Evolutionary conservation across 2,329 filamentous ascomycete genomes (phyloP).

Genomic region (Colletotrichum eremochloae): DNA sequence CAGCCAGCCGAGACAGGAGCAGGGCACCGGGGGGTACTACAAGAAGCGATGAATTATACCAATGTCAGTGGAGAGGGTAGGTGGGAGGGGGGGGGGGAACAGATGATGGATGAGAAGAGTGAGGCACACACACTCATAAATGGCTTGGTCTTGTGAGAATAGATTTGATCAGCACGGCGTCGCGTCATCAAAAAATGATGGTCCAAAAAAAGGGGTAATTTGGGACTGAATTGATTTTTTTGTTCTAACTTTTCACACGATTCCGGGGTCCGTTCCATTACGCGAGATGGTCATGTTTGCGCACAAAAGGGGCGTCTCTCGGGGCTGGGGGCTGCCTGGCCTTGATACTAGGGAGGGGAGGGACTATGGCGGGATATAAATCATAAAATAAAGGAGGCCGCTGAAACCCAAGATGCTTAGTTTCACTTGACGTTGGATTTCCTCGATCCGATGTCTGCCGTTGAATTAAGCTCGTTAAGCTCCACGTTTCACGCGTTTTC

Average conservation of each 20-base stretch:
- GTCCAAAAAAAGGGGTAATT: slow-evolving; percentile 29
- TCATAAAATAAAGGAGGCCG: not conserved
- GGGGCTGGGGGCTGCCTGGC: too few relatives aligned
- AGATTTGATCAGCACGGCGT: slow-evolving; percentile 33
- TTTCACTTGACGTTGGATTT: too few relatives aligned
- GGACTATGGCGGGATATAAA: too few relatives aligned
- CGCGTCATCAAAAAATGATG: slow-evolving; percentile 30
- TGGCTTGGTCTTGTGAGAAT: slow-evolving; percentile 17
- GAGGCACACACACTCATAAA: not conserved
- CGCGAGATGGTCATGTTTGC: not conserved
- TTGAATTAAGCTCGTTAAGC: not conserved
- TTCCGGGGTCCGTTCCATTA: not conserved
- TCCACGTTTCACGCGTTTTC: not conserved
- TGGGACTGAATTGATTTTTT: slow-evolving; percentile 18
- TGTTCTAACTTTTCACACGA: not conserved
- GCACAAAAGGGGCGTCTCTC: not conserved
- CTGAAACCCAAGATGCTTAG: not conserved
- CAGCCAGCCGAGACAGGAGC: slow-evolving; percentile 77
- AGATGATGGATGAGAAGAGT: not conserved
- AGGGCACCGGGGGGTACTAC: slow-evolving; percentile 46
- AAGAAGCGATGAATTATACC: slow-evolving; percentile 48
- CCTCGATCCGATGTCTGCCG: not conserved
- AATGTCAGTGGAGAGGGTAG: not conserved
- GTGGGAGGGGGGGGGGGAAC: not conserved
- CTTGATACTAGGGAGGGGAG: too few relatives aligned